Evolutionary conservation across 768 basidiomycete species (phyloP), one percentile per base, ranked within the genome.

Genomic region (Pholiota conissans): DNA sequence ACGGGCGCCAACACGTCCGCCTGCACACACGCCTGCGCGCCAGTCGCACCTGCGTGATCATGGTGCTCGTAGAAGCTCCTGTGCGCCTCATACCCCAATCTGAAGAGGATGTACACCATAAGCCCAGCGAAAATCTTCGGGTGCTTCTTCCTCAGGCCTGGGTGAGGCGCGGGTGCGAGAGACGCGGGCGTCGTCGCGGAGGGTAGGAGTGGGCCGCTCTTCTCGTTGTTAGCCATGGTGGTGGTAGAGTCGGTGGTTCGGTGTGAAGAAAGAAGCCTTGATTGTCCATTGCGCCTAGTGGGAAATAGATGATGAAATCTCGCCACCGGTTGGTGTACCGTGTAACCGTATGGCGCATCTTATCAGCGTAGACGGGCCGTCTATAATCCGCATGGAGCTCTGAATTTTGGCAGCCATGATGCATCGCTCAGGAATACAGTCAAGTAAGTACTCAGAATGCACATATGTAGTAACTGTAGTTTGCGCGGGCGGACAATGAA

Each of bases 1-100:
- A 69, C 55, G 0, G 84, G 84, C 1, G 68, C 62, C 9, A 79
- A 69, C 24, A 71, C 68, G 54, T 75, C 73, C 11, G 63, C 68
- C 59, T 80, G 79, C 13, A 68, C 66, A 58, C 79, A 79, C 30
- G 37, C 46, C n/a, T 56, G 52, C 8, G 34, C 39, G 35, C 46
- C 30, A 7, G 39, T 14, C 1, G 18, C 56, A 26, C 42, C 34
- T 16, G 28, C 34, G 13, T 39, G 8, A 3, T 49, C 14, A 1
- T 45, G 26, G 22, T 45, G 11, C 42, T 20, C 6, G 42, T 7
- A 24, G 42, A 10, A 22, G 22, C 6, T 3, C 22, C 13, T 24
- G 8, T 45, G 10, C 9, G 18, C 22, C 6, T 22, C 42, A 22
- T 45, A 24, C 24, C 22, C 42, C 5, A 9, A 9, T 10, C 20